Conservation (phyloP, 2,329 filamentous ascomycete genomes). For the Cadophora luteo-olivacea region DNA sequence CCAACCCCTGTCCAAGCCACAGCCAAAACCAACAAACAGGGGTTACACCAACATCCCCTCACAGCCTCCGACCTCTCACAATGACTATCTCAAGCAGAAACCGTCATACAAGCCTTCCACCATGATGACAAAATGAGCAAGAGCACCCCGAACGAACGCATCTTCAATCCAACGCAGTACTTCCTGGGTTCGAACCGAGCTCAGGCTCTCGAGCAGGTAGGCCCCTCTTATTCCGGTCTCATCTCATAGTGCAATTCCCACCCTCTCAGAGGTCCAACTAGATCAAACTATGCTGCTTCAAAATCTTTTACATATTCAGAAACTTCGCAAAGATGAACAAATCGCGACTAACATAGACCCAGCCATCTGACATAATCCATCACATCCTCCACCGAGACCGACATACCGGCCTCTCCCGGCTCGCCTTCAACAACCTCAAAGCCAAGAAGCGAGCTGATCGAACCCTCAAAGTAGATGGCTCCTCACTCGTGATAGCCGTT, state of each 20-base stretch:
- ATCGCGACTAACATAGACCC: not conserved
- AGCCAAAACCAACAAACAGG: slow-evolving; percentile 10
- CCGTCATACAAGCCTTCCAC: not conserved
- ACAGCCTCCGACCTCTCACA: not conserved
- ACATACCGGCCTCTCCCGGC: slow-evolving; percentile 12
- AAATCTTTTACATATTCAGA: not conserved
- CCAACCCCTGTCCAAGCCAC: slow-evolving; percentile 13
- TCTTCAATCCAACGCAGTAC: slow-evolving; percentile 23
- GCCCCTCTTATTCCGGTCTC: not conserved
- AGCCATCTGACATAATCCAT: slow-evolving; percentile 23
- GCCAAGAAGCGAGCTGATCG: slow-evolving; percentile 19
- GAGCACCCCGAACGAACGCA: slow-evolving; percentile 7
- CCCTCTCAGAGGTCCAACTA: too few relatives aligned
- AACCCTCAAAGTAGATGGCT: slow-evolving; percentile 13
- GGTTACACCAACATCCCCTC: slow-evolving; percentile 3
- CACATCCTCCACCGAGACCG: slow-evolving; percentile 20
- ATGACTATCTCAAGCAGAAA: not conserved
- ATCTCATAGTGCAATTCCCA: not conserved
- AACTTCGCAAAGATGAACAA: too few relatives aligned
- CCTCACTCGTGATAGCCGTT: slow-evolving; percentile 16
- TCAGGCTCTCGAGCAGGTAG: slow-evolving; percentile 15
- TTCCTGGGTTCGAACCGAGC: slow-evolving; percentile 17
- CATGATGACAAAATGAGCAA: slow-evolving; percentile 19
- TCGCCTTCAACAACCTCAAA: slow-evolving; percentile 23
- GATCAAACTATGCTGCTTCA: too few relatives aligned